phyloP scores from a whole-genome alignment of 805 yeast species.

The Saturnispora serradocipensis region DNA sequence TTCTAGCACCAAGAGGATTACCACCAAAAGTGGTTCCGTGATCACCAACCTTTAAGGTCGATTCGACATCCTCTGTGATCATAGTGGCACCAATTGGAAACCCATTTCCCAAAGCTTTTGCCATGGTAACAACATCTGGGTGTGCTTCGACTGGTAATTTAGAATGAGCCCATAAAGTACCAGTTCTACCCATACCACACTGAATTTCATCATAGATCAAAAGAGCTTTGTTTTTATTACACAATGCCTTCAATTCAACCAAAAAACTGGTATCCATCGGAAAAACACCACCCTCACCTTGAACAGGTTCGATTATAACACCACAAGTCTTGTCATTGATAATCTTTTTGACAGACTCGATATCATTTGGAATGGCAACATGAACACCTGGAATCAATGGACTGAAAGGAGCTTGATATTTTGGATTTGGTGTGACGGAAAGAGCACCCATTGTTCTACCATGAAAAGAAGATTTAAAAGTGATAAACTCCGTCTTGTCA shows the following conservation, averaged over 20 bases:
- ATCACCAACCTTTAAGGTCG: slow-evolving; percentile 74
- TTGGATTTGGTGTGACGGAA: slow-evolving; percentile 85
- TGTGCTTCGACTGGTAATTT: slow-evolving; percentile 69
- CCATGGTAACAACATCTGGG: slow-evolving; percentile 90
- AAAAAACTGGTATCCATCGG: slow-evolving; percentile 59
- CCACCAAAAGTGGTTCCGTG: slow-evolving; percentile 99
- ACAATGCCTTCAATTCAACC: slow-evolving; percentile 52
- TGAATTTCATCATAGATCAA: slow-evolving; percentile 94
- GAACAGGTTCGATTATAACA: slow-evolving; percentile 92
- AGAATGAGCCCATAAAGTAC: slow-evolving; percentile 88
- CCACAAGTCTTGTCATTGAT: slow-evolving; percentile 70
- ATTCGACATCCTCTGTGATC: slow-evolving; percentile 72
- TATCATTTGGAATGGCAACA: slow-evolving; percentile 54
- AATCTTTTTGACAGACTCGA: slow-evolving; percentile 46
- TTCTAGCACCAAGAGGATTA: slow-evolving; percentile 81
- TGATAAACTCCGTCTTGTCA: slow-evolving; percentile 64
- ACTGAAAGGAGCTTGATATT: slow-evolving; percentile 84
- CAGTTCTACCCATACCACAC: slow-evolving; percentile 92
- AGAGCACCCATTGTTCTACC: slow-evolving; percentile 94
- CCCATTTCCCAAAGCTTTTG: slow-evolving; percentile 95
- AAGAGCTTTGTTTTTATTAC: slow-evolving; percentile 59
- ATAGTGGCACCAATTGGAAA: slow-evolving; percentile 93
- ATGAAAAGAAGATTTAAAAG: slow-evolving; percentile 88
- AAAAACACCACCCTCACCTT: slow-evolving; percentile 95
- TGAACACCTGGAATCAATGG: slow-evolving; percentile 88